These are phyloP conservation scores for Termitomyces sp. DNA, from an alignment of 768 basidiomycete genomes.

Conservation along the genomic window DNA sequence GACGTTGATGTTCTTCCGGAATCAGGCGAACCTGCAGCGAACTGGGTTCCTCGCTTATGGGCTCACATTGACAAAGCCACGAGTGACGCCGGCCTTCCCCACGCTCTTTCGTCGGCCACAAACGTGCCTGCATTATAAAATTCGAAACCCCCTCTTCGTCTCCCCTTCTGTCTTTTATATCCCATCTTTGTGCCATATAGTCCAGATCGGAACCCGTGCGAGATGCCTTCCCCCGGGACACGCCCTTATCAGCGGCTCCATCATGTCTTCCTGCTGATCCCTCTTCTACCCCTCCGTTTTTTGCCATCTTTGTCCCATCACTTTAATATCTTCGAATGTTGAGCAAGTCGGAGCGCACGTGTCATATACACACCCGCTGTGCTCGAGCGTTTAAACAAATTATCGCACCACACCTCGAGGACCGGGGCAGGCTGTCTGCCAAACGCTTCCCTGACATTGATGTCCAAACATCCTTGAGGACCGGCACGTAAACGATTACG, in stretches of 20 bases:
- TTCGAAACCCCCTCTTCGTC: slow-evolving; percentile 8
- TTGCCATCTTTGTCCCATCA: slow-evolving; percentile 5
- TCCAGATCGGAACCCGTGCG: slow-evolving; percentile 15
- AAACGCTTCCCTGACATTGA: slow-evolving; percentile 9
- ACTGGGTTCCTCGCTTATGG: slow-evolving; percentile 49
- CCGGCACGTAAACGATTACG: neutral
- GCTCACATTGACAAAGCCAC: slow-evolving; percentile 37
- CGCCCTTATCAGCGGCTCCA: slow-evolving; percentile 30
- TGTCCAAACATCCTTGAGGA: neutral
- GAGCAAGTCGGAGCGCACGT: too few relatives aligned
- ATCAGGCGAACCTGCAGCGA: slow-evolving; percentile 24
- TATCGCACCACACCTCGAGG: slow-evolving; percentile 1
- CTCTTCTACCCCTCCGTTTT: slow-evolving; percentile 2
- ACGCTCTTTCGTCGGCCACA: slow-evolving; percentile 22
- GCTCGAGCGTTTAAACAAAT: neutral
- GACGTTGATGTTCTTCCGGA: slow-evolving; percentile 41
- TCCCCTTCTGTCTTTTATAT: slow-evolving; percentile 36
- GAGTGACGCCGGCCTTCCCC: slow-evolving; percentile 21
- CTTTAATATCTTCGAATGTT: too few relatives aligned
- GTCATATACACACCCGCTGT: too few relatives aligned
- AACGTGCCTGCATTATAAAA: slow-evolving; percentile 40
- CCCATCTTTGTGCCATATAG: slow-evolving; percentile 22
- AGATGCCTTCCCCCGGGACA: slow-evolving; percentile 8
- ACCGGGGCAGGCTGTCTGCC: slow-evolving; percentile 1
- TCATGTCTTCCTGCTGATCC: slow-evolving; percentile 3